Evolutionary conservation across 2,329 filamentous ascomycete species (phyloP), one percentile per base, ranked within the genome.

Genomic region (Colletotrichum australisinense): DNA sequence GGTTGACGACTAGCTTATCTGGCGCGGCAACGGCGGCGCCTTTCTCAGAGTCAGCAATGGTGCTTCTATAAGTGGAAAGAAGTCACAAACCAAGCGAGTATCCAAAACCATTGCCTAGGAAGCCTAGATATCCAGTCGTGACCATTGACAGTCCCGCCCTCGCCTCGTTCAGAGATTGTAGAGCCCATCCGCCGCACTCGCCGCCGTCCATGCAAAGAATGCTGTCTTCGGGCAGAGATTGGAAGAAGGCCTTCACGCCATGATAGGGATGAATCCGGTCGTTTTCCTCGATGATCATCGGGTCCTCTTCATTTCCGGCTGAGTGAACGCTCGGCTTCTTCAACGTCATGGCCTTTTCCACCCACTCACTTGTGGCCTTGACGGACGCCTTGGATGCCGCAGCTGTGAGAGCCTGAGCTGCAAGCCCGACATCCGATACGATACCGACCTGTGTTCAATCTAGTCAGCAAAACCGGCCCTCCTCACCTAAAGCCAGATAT

Each of bases 11-110:
- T 14, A 69, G 53, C 52, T 11, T 64, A 8, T 69, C 67, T 19
- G 67, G 67, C 11, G 35, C 52, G 52, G 67, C 67, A n/a, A 69
- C 52, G 11, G 67, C 67, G 22, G 67, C 60, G 19, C 67, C 67
- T 69, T 16, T 56, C 8, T 11, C 5, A 11, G 19, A 49, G 42
- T 49, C 12, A 49, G 42, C 12, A 19, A 49, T 12, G 42, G 0
- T n/a, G 42, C 8, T n/a, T 49, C 19, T 5, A 49, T 5, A 28
- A 6, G 16, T 24, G n/a, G n/a, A n/a, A n/a, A n/a, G n/a, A n/a
- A n/a, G n/a, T 26, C 2, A 46, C 58, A 46, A 12, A 65, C 67
- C 67, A 2, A 69, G 67, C 3, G 67, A 69, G 11, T 69, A 69
- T 22, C 67, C 67, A n/a, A 64, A 69, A 4, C 67, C 67, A 9